Base-by-base conservation (phyloP, 78 protist genomes). In the Cavenderia fasciculata region DNA sequence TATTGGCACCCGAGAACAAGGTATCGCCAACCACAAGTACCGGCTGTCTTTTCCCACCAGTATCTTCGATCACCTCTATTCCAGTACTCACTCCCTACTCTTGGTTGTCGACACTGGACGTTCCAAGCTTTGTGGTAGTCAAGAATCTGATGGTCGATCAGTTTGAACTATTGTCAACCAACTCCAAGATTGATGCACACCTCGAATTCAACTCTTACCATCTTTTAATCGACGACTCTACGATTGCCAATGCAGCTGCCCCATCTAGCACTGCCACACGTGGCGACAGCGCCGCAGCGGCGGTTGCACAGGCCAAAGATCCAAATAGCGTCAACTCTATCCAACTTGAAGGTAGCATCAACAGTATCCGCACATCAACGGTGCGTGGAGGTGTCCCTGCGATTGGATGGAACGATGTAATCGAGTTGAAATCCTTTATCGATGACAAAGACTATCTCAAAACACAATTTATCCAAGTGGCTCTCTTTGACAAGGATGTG, bases 391-490 rank as follows among this genome's bases (percentile, higher is more conserved):
- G 66, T 2, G 33, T 33, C 10, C 69, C 86, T 33, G 31, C 34
- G 27, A n/a, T n/a, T n/a, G n/a, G n/a, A n/a, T 82, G 90, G 90
- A 31, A 12, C 16, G 90, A 82, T 18, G 56, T 44, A n/a, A 54
- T 82, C 2, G 90, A 82, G 36, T 2, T 82, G 14, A 49, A 57
- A 44, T 82, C 90, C 19, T 82, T 82, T n/a, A 82, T 82, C 27
- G 90, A 82, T 43, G 90, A 82, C 57, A 82, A 82, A 44, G 90
- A 82, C 27, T 82, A 82, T 25, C 51, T 82, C 31, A 82, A 82
- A 36, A 82, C 76, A 16, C 90, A 82, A 56, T 82, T 40, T 36
- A 69, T 82, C 29, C 90, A 82, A 56, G 78, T 82, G 3, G 90
- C 90, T 0, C 18, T 82, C 14, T 40, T 82, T 51, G 38, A 31